Conservation (phyloP, 495 filamentous ascomycete species). For the Talaromyces nanjingensis region DNA sequence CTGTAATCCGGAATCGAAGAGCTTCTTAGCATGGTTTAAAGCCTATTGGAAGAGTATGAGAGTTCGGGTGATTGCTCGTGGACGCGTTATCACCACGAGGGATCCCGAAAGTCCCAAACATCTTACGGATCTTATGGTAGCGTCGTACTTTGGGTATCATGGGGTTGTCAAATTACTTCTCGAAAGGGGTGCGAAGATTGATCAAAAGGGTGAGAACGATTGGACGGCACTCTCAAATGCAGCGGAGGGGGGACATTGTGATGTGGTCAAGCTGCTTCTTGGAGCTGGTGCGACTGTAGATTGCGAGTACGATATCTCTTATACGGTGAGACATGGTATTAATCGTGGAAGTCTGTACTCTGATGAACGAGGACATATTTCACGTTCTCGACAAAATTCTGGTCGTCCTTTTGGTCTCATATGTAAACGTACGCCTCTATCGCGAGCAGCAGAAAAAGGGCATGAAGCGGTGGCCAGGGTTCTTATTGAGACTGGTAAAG, state of each 20-base stretch:
- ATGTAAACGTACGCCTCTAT: not conserved
- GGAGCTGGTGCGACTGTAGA: not conserved
- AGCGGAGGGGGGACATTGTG: constrained; percentile 16
- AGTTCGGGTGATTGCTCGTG: too few relatives aligned
- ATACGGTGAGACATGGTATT: too few relatives aligned
- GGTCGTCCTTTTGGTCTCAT: too few relatives aligned
- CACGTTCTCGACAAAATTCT: too few relatives aligned
- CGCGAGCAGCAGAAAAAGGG: not conserved
- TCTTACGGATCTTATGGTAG: constrained; percentile 9
- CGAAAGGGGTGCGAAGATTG: constrained; percentile 6
- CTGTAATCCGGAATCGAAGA: constrained; percentile 11
- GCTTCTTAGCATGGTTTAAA: constrained; percentile 5
- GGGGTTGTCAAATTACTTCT: constrained; percentile 13
- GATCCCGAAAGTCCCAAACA: constrained; percentile 7
- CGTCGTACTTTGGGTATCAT: constrained; percentile 15
- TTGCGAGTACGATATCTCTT: too few relatives aligned
- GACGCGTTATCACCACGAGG: too few relatives aligned
- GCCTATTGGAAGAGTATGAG: too few relatives aligned
- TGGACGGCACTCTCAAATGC: constrained; percentile 18
- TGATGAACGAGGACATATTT: too few relatives aligned
- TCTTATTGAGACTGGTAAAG: not conserved
- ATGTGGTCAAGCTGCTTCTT: constrained; percentile 16
- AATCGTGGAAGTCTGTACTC: too few relatives aligned
- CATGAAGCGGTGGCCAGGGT: not conserved
- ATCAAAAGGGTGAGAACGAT: constrained; percentile 14